These are phyloP conservation scores for Nicotiana knightiana DNA, from an alignment of 257 asterid genomes.

Conservation along the genomic window DNA sequence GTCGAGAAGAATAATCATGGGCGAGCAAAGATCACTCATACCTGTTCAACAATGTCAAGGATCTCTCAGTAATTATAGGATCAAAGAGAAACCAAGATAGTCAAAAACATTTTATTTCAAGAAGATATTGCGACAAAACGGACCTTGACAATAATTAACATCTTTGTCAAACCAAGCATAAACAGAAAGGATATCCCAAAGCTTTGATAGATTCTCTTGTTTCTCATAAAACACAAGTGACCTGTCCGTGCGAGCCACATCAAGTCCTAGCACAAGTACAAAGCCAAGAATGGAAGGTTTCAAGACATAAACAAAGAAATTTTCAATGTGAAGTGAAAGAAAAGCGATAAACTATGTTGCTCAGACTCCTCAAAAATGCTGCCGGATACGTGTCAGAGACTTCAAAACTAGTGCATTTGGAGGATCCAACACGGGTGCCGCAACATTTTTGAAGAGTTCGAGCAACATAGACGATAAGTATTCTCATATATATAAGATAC, in stretches of 20 bases:
- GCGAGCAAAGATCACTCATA: constrained; percentile 98
- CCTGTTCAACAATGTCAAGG: constrained; percentile 44
- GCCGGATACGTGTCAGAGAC: no score
- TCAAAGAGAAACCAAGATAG: background rate
- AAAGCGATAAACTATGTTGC: background rate
- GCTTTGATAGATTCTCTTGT: constrained; percentile 74
- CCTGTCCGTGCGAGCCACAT: constrained; percentile 91
- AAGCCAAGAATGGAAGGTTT: constrained; percentile 7
- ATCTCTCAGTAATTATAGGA: background rate
- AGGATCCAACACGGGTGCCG: no score
- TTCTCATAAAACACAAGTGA: constrained; percentile 70
- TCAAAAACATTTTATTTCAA: background rate
- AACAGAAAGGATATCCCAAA: constrained; percentile 87
- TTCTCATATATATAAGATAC: background rate
- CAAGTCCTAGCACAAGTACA: constrained; percentile 55
- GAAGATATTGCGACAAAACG: background rate
- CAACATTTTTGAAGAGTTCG: no score
- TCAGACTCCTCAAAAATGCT: no score
- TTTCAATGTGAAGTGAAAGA: constrained; percentile 5
- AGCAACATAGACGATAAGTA: background rate
- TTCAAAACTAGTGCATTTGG: no score
- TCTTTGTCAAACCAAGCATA: constrained; percentile 89
- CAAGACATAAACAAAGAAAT: background rate
- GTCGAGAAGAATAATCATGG: constrained; percentile 87
- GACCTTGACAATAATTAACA: constrained; percentile 96